These are phyloP conservation scores for Nevesoporus exiguus DNA, from an alignment of 768 basidiomycete genomes.

Conservation along the genomic window DNA sequence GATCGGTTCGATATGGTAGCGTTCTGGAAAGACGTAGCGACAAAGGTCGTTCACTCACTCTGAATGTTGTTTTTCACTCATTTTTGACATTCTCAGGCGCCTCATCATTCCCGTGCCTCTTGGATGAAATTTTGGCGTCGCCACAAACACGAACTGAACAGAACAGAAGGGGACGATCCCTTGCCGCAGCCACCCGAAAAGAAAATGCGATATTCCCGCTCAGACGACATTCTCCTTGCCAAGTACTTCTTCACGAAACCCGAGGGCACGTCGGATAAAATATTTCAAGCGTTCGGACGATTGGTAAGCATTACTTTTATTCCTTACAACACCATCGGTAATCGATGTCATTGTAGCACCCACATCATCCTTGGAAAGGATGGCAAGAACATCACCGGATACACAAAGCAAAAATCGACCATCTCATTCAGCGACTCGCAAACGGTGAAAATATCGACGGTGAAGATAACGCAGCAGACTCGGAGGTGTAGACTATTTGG, in stretches of 20 bases:
- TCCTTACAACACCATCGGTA: not conserved
- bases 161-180: slow-evolving; percentile 62
- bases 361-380: slow-evolving; percentile 91
- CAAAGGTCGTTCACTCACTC: slow-evolving; percentile 43
- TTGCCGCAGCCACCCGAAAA: slow-evolving; percentile 77
- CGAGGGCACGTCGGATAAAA: slow-evolving; percentile 78
- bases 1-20: slow-evolving; percentile 69
- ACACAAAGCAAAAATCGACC: slow-evolving; percentile 83
- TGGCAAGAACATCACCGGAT: slow-evolving; percentile 93
- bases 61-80: slow-evolving; percentile 1
- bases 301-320: slow-evolving; percentile 41
- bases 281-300: slow-evolving; percentile 79
- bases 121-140: slow-evolving; percentile 94
- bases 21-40: slow-evolving; percentile 76
- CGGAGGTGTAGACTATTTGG: slow-evolving; percentile 21
- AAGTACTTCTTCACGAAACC: slow-evolving; percentile 69
- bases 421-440: slow-evolving; percentile 60
- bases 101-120: slow-evolving; percentile 86
- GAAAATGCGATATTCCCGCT: slow-evolving; percentile 81
- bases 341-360: slow-evolving; percentile 48
- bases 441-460: slow-evolving; percentile 53
- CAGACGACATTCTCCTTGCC: slow-evolving; percentile 77
- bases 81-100: slow-evolving; percentile 49
- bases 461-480: slow-evolving; percentile 26
- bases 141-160: slow-evolving; percentile 80